A percentile compares a stretch with the other conserved stretches of the same genome.
These are phyloP conservation scores for Pezicula carpinea DNA, from an alignment of 2,329 filamentous ascomycete species.

Conservation along the genomic window DNA sequence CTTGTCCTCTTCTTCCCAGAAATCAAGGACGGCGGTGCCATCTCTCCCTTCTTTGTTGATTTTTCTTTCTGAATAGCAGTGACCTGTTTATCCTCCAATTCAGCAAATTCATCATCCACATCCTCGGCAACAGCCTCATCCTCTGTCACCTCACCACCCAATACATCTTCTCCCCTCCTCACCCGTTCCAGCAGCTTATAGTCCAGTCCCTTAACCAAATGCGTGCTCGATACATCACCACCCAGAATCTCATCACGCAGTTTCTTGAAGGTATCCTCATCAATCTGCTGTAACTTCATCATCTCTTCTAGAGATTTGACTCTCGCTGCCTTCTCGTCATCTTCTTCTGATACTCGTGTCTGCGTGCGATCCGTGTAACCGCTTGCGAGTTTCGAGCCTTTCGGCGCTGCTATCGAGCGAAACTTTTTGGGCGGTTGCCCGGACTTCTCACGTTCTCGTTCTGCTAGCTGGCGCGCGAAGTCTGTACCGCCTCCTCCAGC, in stretches of 20 bases:
- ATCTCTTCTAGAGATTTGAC: conserved; percentile 77
- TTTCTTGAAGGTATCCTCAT: conserved; percentile 71
- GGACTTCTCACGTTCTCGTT: conserved; percentile 54
- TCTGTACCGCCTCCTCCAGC: conserved; percentile 45
- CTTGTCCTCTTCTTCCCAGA: conserved; percentile 58
- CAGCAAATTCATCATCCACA: conserved; percentile 63
- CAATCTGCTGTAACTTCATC: conserved; percentile 79
- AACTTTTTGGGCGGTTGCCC: conserved; percentile 63
- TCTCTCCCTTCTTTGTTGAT: conserved; percentile 51
- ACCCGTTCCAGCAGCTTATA: conserved; percentile 71
- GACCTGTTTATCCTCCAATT: conserved; percentile 51
- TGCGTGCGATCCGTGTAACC: conserved; percentile 84
- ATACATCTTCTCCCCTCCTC: conserved; percentile 53
- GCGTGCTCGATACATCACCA: conserved; percentile 74
- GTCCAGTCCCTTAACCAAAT: conserved; percentile 89
- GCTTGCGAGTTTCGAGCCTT: conserved; percentile 71
- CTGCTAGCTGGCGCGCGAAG: conserved; percentile 80
- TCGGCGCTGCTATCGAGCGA: conserved; percentile 70
- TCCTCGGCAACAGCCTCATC: conserved; percentile 35
- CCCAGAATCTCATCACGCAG: conserved; percentile 74
- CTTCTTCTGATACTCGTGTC: conserved; percentile 49
- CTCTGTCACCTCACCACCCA: conserved; percentile 21
- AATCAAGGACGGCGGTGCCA: conserved; percentile 47
- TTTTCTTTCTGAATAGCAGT: conserved; percentile 46
- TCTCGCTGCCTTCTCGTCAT: conserved; percentile 54